phyloP scores from a whole-genome alignment of 2,329 filamentous ascomycete species.

The Tolypocladium sp. region DNA sequence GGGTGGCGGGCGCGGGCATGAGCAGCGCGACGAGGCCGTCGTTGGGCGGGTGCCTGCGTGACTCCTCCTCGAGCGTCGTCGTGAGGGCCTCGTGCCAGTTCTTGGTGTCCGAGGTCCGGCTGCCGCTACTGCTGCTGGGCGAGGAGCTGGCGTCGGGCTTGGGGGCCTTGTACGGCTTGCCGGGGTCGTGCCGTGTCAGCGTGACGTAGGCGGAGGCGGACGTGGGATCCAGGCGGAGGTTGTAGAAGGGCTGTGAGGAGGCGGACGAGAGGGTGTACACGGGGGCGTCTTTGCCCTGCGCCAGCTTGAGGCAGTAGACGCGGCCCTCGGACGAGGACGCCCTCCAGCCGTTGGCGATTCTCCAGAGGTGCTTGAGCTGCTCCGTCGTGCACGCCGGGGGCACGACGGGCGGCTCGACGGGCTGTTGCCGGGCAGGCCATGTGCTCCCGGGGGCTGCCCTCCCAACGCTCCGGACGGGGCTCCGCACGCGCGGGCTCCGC shows the following conservation, averaged over 20 bases:
- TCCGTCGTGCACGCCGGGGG: slow-evolving; percentile 47
- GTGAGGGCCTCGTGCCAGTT: slow-evolving; percentile 49
- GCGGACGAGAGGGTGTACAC: slow-evolving; percentile 57
- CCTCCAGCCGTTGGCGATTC: slow-evolving; percentile 61
- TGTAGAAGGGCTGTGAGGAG: slow-evolving; percentile 54
- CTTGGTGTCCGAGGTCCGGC: slow-evolving; percentile 27
- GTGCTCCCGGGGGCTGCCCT: slow-evolving; percentile 5
- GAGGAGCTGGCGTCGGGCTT: slow-evolving; percentile 14
- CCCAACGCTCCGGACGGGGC: slow-evolving; percentile 8
- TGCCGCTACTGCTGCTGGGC: slow-evolving; percentile 14
- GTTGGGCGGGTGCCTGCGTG: slow-evolving; percentile 42
- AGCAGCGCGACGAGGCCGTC: slow-evolving; percentile 59
- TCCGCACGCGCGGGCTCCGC: slow-evolving; percentile 7
- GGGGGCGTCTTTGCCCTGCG: slow-evolving; percentile 48
- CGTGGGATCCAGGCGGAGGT: slow-evolving; percentile 53
- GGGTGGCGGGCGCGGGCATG: slow-evolving; percentile 57
- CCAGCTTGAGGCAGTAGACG: slow-evolving; percentile 49
- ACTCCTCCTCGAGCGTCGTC: slow-evolving; percentile 48
- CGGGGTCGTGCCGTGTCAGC: slow-evolving; percentile 51
- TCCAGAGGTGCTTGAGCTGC: slow-evolving; percentile 57
- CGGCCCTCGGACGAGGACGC: slow-evolving; percentile 50
- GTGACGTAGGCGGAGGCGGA: slow-evolving; percentile 54
- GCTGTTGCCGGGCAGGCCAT: slow-evolving; percentile 22
- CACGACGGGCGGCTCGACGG: slow-evolving; percentile 30
- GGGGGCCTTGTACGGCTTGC: slow-evolving; percentile 42